Percentiles rank a stretch among this genome's conserved stretches.
Evolutionary conservation across 1,284 basidiomycete species (phyloP).

Genomic region (Ceratobasidium papillatum): DNA sequence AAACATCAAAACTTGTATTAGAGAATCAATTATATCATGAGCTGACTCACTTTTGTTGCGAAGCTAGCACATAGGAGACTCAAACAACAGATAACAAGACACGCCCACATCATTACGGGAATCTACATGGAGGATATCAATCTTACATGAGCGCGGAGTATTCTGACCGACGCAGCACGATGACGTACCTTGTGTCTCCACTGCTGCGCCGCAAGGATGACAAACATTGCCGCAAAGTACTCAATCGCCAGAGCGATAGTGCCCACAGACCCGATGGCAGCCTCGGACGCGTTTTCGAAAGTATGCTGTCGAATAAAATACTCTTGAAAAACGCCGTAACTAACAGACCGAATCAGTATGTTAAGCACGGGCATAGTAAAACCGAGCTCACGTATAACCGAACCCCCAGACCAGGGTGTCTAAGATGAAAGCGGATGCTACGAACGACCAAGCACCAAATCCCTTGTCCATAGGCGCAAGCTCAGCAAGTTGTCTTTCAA

Average conservation of each 20-base stretch:
- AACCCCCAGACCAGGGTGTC: constrained; percentile 41
- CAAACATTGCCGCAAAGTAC: constrained; percentile 37
- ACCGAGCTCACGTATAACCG: constrained; percentile 12
- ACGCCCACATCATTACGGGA: constrained; percentile 33
- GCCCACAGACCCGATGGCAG: constrained; percentile 41
- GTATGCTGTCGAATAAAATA: constrained; percentile 47
- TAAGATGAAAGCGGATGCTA: constrained; percentile 16
- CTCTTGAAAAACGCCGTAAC: constrained; percentile 49
- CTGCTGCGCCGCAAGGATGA: constrained; percentile 34
- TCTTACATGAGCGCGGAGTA: constrained; percentile 1
- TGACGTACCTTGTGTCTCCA: constrained; percentile 34
- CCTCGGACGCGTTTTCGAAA: constrained; percentile 31
- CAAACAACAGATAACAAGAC: constrained; percentile 28
- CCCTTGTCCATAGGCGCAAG: constrained; percentile 40
- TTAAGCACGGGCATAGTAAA: background rate
- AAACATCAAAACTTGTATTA: no score
- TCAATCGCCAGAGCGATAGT: constrained; percentile 40
- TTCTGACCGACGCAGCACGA: background rate
- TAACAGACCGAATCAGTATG: constrained; percentile 4
- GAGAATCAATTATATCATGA: background rate
- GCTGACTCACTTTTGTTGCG: constrained; percentile 13
- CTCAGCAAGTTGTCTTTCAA: background rate
- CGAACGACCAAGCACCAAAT: constrained; percentile 37
- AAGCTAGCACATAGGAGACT: constrained; percentile 42
- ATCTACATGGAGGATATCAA: constrained; percentile 7